Evolutionary conservation across 1,284 basidiomycete species (phyloP).

Genomic region (Erythrobasidium hasegawianum): DNA sequence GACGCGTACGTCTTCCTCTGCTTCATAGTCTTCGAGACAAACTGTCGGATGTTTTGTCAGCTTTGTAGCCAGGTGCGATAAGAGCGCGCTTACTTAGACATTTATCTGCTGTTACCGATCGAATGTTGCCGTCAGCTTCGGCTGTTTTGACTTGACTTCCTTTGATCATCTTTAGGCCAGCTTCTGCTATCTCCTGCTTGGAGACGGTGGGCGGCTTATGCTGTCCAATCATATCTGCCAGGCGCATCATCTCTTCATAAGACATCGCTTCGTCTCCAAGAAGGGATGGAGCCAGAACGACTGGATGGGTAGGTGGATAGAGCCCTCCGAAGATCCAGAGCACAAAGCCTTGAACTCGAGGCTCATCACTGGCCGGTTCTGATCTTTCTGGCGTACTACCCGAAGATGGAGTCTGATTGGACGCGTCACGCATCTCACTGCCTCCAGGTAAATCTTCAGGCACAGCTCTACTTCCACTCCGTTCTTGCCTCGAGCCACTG

Average conservation of each 20-base stretch:
- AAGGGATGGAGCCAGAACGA: conserved; percentile 63
- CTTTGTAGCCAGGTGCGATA: background rate
- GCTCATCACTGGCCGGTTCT: background rate
- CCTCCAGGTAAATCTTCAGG: too few species aligned
- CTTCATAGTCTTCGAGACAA: conserved; percentile 74
- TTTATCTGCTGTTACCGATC: conserved; percentile 69
- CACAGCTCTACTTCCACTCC: too few species aligned
- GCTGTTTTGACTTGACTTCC: conserved; percentile 54
- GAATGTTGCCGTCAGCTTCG: conserved; percentile 56
- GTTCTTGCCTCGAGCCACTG: too few species aligned
- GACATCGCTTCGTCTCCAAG: conserved; percentile 30
- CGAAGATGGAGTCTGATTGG: background rate
- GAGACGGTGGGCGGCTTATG: conserved; percentile 72
- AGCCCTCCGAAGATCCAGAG: conserved; percentile 58
- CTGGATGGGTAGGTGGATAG: conserved; percentile 77
- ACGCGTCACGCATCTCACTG: background rate
- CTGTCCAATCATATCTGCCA: conserved; percentile 71
- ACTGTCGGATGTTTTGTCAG: conserved; percentile 61
- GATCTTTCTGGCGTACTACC: background rate
- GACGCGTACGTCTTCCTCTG: conserved; percentile 69
- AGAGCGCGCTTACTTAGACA: conserved; percentile 55
- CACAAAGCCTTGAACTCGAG: background rate
- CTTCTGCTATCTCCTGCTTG: conserved; percentile 73
- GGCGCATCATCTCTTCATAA: conserved; percentile 55
- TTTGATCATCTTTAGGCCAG: conserved; percentile 68